Conservation (phyloP, 2,329 filamentous ascomycete species). For the Ceratocystis destructans region DNA sequence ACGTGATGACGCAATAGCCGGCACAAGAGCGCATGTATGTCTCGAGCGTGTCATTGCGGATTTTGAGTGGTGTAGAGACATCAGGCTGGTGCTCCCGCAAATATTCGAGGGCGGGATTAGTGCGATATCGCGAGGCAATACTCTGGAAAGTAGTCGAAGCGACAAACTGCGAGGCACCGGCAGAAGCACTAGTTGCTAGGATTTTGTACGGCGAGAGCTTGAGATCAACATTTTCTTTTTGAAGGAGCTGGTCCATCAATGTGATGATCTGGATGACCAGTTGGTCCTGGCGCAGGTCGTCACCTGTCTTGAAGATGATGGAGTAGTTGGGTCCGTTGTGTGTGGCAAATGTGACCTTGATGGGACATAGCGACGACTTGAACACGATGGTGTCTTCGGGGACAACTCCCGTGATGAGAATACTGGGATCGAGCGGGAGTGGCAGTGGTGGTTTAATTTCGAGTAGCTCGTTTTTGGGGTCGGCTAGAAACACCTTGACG, state of each 20-base stretch:
- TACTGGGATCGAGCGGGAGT: slow-evolving; percentile 72
- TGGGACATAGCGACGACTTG: slow-evolving; percentile 84
- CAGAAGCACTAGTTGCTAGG: slow-evolving; percentile 76
- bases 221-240: slow-evolving; percentile 90
- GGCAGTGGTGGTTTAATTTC: slow-evolving; percentile 75
- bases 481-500: slow-evolving; percentile 69
- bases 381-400: slow-evolving; percentile 83
- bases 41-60: slow-evolving; percentile 85
- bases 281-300: slow-evolving; percentile 92
- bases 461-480: slow-evolving; percentile 79
- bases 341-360: slow-evolving; percentile 84
- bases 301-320: slow-evolving; percentile 93
- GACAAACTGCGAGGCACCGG: slow-evolving; percentile 87
- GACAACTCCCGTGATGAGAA: slow-evolving; percentile 64
- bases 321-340: slow-evolving; percentile 65
- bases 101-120: slow-evolving; percentile 62
- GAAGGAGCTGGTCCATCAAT: slow-evolving; percentile 88
- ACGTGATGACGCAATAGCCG: slow-evolving; percentile 97
- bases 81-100: slow-evolving; percentile 84
- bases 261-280: slow-evolving; percentile 95
- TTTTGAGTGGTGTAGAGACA: slow-evolving; percentile 62
- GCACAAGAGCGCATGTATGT: slow-evolving; percentile 93
- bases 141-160: slow-evolving; percentile 72
- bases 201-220: slow-evolving; percentile 95
- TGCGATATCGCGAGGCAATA: slow-evolving; percentile 70